A percentile compares a stretch with the other conserved stretches of the same genome.
phyloP scores from a whole-genome alignment of 2,329 filamentous ascomycete species.

The Alternaria atra region DNA sequence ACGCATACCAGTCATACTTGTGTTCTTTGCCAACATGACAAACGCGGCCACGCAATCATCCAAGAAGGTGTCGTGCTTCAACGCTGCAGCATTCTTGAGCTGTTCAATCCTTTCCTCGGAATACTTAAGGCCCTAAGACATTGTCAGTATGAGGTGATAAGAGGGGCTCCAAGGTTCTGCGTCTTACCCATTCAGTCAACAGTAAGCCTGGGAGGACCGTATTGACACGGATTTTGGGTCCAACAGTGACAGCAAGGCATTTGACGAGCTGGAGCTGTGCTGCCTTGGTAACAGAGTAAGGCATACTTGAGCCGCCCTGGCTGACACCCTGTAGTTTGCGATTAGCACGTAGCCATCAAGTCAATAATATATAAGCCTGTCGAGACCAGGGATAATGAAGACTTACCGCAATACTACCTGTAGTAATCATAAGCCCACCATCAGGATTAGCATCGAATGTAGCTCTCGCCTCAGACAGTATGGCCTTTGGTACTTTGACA shows the following conservation, averaged over 20 bases:
- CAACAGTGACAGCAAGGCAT: slow-evolving; percentile 69
- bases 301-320: slow-evolving; percentile 67
- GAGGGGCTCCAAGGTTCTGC: neutral
- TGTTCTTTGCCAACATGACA: slow-evolving; percentile 63
- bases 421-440: slow-evolving; percentile 70
- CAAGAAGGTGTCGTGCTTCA: slow-evolving; percentile 66
- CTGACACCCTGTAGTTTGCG: slow-evolving; percentile 53
- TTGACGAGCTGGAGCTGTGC: slow-evolving; percentile 74
- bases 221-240: slow-evolving; percentile 70
- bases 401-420: slow-evolving; percentile 67
- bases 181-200: slow-evolving; percentile 61
- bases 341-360: neutral
- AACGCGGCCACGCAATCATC: slow-evolving; percentile 66
- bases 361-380: neutral
- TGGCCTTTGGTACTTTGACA: slow-evolving; percentile 59
- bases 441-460: slow-evolving; percentile 69
- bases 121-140: slow-evolving; percentile 63
- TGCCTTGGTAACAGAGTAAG: slow-evolving; percentile 81
- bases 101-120: slow-evolving; percentile 64
- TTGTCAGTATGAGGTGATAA: neutral
- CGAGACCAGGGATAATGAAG: neutral
- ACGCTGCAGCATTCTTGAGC: slow-evolving; percentile 63
- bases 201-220: slow-evolving; percentile 71
- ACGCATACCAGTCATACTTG: slow-evolving; percentile 59
- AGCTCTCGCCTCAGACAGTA: slow-evolving; percentile 66